A percentile compares a stretch with the other conserved stretches of the same genome.
Evolutionary conservation across 352 stramenopile genomes (phyloP).

Genomic region (Aphanomyces euteiches): DNA sequence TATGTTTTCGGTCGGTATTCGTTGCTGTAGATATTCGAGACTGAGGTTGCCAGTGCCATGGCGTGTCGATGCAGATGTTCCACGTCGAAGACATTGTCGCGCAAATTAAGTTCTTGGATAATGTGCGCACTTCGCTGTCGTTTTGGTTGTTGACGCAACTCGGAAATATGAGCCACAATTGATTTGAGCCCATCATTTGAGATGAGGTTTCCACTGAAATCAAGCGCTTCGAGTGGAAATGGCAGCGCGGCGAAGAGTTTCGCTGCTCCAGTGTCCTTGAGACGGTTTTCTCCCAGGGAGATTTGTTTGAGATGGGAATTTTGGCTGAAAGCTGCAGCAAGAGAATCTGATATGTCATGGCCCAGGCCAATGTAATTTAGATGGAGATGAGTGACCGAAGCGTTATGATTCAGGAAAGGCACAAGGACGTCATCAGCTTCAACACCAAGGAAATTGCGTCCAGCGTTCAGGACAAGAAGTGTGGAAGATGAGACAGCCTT

Average conservation of each 20-base stretch:
- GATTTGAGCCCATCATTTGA: neutral
- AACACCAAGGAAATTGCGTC: slow-evolving; percentile 12
- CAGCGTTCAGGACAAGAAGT: slow-evolving; percentile 8
- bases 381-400: slow-evolving; percentile 6
- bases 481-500: neutral
- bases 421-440: neutral
- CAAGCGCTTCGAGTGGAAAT: slow-evolving; percentile 11
- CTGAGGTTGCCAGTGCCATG: neutral
- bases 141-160: neutral
- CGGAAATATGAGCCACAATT: neutral
- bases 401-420: neutral
- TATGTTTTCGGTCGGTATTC: slow-evolving; percentile 12
- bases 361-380: slow-evolving; percentile 23
- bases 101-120: slow-evolving; percentile 24
- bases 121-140: neutral
- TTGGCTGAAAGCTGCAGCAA: neutral
- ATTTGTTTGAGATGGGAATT: neutral
- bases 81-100: slow-evolving; percentile 14
- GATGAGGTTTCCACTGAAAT: slow-evolving; percentile 27
- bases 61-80: neutral
- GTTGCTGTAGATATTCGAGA: slow-evolving; percentile 15
- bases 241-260: slow-evolving; percentile 12
- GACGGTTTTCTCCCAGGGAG: slow-evolving; percentile 22
- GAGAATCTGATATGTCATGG: neutral
- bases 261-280: slow-evolving; percentile 5